A percentile compares a stretch with the other conserved stretches of the same genome.
phyloP scores from a whole-genome alignment of 305 asterid species.

The Fraxinus sp. region DNA sequence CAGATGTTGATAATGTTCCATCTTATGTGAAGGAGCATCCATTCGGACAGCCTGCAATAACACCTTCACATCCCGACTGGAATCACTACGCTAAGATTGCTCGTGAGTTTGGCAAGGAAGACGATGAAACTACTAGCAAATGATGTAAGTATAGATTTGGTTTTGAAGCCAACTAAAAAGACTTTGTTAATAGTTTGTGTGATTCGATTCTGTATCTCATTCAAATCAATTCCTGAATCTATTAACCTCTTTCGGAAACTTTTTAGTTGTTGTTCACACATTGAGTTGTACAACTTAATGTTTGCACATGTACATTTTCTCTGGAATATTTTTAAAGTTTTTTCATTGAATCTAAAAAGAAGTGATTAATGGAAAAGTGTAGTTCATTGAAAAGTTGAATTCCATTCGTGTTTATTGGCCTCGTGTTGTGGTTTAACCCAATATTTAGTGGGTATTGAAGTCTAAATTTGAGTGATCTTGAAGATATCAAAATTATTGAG shows the following conservation, averaged over 20 bases:
- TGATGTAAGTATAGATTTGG: neutral
- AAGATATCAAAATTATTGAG: too few species aligned
- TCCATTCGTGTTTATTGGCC: neutral
- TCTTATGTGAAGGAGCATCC: slow-evolving; percentile 48
- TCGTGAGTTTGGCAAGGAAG: slow-evolving; percentile 16
- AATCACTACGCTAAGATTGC: slow-evolving; percentile 34
- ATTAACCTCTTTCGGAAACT: too few species aligned
- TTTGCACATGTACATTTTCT: neutral
- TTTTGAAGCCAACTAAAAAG: neutral
- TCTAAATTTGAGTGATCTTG: too few species aligned
- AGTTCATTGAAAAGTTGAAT: too few species aligned
- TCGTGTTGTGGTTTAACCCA: too few species aligned
- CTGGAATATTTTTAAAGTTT: neutral
- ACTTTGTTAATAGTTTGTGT: neutral
- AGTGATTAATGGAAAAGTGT: too few species aligned
- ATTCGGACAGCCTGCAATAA: slow-evolving; percentile 50
- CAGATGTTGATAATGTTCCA: slow-evolving; percentile 48
- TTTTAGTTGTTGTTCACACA: too few species aligned
- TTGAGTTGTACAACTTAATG: neutral
- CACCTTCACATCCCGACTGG: slow-evolving; percentile 48
- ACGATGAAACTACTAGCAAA: neutral
- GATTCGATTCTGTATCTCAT: neutral
- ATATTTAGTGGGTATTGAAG: too few species aligned
- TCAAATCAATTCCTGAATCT: neutral
- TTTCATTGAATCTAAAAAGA: too few species aligned